phyloP scores from a whole-genome alignment of 352 stramenopile genomes.

The Phytophthora megakarya region DNA sequence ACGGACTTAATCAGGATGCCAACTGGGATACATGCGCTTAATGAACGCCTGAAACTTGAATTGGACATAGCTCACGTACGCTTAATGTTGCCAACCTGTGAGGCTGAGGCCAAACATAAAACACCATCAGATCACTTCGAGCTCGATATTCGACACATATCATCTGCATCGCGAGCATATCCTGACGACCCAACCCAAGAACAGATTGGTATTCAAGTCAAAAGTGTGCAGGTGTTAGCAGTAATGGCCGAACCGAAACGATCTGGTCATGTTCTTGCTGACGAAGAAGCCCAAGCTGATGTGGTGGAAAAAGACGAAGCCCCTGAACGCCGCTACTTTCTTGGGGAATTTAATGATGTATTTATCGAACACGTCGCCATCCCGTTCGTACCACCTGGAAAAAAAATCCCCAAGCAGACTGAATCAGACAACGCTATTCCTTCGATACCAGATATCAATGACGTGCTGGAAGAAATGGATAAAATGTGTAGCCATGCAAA shows the following conservation, averaged over 20 bases:
- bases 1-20: conserved; percentile 57
- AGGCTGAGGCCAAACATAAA: conserved; percentile 42
- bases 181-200: conserved; percentile 48
- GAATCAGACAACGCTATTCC: background rate
- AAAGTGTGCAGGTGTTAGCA: conserved; percentile 47
- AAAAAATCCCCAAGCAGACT: conserved; percentile 25
- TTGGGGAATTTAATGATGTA: conserved; percentile 32
- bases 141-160: conserved; percentile 48
- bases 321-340: conserved; percentile 5
- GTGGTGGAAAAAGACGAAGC: background rate
- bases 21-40: conserved; percentile 28
- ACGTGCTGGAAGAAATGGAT: conserved; percentile 57
- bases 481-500: conserved; percentile 52
- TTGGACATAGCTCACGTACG: conserved; percentile 43
- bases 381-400: conserved; percentile 33
- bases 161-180: conserved; percentile 50
- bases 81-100: conserved; percentile 53
- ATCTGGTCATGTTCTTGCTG: background rate
- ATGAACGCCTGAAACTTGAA: conserved; percentile 65
- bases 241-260: conserved; percentile 26
- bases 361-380: conserved; percentile 58
- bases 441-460: conserved; percentile 46
- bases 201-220: conserved; percentile 52
- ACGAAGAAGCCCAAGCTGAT: conserved; percentile 3
- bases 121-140: conserved; percentile 61